These are phyloP conservation scores for Bondarzewia mesenterica DNA, from an alignment of 1,284 basidiomycete species.

Conservation along the genomic window DNA sequence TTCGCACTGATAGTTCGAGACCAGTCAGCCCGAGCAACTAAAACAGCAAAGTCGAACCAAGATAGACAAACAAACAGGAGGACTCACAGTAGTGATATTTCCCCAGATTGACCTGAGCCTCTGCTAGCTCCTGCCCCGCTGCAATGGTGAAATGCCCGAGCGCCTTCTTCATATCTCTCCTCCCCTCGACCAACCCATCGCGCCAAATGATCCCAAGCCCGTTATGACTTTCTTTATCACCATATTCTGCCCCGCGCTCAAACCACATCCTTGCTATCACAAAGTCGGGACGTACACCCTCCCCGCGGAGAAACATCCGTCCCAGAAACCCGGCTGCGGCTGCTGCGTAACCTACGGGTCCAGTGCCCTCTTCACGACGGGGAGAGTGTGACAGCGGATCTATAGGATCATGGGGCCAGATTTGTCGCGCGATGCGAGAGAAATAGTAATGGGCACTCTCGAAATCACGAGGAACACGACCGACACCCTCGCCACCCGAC, in stretches of 20 bases:
- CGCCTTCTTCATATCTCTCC: constrained; percentile 66
- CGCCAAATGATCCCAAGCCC: constrained; percentile 88
- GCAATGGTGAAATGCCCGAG: constrained; percentile 69
- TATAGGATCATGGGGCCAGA: constrained; percentile 75
- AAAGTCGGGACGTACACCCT: constrained; percentile 80
- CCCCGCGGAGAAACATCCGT: constrained; percentile 90
- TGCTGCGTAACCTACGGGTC: constrained; percentile 59
- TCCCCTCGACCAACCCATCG: constrained; percentile 71
- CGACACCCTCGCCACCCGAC: constrained; percentile 85
- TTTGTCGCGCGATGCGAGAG: constrained; percentile 64
- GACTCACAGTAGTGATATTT: constrained; percentile 77
- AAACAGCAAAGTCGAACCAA: not conserved
- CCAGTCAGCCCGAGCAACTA: not conserved
- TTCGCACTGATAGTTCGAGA: constrained; percentile 36
- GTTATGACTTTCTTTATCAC: constrained; percentile 84
- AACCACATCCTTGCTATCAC: constrained; percentile 89
- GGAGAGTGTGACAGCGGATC: constrained; percentile 37
- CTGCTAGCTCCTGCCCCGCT: constrained; percentile 78
- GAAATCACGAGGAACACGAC: constrained; percentile 71
- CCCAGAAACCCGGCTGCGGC: constrained; percentile 83
- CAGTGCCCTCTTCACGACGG: constrained; percentile 45
- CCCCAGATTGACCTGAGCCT: constrained; percentile 86
- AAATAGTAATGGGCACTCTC: constrained; percentile 76
- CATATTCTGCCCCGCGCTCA: constrained; percentile 74
- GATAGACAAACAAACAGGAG: too few relatives aligned